Evolutionary conservation across 2,329 filamentous ascomycete genomes (phyloP).

Genomic region (Colletotrichum paranaense): DNA sequence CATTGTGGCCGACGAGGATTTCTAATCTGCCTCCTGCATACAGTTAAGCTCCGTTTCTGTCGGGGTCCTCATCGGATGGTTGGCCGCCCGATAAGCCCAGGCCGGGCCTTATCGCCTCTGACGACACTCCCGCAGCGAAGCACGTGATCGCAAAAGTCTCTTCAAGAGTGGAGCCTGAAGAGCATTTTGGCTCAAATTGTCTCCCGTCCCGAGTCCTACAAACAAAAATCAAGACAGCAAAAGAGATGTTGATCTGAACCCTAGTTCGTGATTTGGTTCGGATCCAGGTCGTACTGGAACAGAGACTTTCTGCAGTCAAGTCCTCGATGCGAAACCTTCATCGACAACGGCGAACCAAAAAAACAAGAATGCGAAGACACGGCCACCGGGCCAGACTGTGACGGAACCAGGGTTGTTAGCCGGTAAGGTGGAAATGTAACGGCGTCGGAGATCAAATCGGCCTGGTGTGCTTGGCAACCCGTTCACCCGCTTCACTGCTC

Average conservation of each 20-base stretch:
- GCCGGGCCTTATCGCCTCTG: conserved; percentile 1
- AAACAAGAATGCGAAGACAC: not conserved
- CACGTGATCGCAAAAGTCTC: conserved; percentile 13
- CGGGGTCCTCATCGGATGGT: conserved; percentile 22
- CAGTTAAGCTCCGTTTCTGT: conserved; percentile 18
- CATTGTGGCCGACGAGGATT: not conserved
- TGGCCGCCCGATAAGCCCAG: conserved; percentile 25
- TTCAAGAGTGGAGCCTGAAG: no score
- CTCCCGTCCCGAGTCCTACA: not conserved
- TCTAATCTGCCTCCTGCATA: conserved; percentile 21
- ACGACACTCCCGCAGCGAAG: conserved; percentile 11
- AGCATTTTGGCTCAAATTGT: not conserved
- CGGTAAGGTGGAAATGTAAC: conserved; percentile 5
- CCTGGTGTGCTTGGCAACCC: conserved; percentile 11
- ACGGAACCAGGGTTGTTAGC: not conserved
- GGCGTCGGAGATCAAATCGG: conserved; percentile 10
- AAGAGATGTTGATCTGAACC: not conserved
- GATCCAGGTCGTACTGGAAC: not conserved
- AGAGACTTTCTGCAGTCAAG: not conserved
- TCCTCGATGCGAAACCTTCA: not conserved
- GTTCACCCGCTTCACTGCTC: conserved; percentile 12
- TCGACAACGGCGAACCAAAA: not conserved
- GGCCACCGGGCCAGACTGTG: not conserved
- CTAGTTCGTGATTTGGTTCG: not conserved
- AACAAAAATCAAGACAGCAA: not conserved